Percentiles rank a stretch among this genome's conserved stretches.
Conservation (phyloP, 495 filamentous ascomycete species). For the Pseudotulostoma volvatum region DNA sequence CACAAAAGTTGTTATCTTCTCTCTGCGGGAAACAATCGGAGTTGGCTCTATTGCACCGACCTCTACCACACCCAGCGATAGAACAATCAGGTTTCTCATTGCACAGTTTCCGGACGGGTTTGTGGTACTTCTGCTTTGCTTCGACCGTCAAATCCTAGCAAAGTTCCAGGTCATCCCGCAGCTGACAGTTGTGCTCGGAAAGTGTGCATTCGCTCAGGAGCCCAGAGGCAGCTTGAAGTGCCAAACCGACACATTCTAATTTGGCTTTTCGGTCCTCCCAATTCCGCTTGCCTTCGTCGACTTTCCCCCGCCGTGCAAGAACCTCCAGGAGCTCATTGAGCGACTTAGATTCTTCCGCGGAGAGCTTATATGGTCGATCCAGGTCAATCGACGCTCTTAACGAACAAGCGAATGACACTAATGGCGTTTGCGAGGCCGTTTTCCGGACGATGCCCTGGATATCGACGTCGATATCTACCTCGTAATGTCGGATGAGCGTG, state of each 20-base stretch:
- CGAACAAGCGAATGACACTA: slow-evolving; percentile 14
- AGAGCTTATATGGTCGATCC: slow-evolving; percentile 10
- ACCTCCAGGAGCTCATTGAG: slow-evolving; percentile 9
- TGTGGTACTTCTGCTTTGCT: slow-evolving; percentile 11
- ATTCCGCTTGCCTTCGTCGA: slow-evolving; percentile 1
- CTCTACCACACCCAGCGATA: too few species aligned
- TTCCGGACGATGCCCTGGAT: slow-evolving; percentile 16
- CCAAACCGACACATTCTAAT: background rate
- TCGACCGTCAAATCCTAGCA: slow-evolving; percentile 6
- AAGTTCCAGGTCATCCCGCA: background rate
- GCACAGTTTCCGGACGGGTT: slow-evolving; percentile 4
- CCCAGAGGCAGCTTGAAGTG: slow-evolving; percentile 1
- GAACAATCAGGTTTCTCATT: slow-evolving; percentile 17
- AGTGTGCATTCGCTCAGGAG: background rate
- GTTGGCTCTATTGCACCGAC: too few species aligned
- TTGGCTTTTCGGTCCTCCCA: slow-evolving; percentile 1
- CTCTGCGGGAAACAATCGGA: too few species aligned
- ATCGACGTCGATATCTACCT: slow-evolving; percentile 17
- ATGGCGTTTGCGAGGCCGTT: slow-evolving; percentile 12
- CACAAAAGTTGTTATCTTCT: too few species aligned
- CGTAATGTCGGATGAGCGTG: slow-evolving; percentile 17
- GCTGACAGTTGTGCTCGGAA: background rate
- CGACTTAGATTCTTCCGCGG: slow-evolving; percentile 10
- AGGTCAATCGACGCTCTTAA: slow-evolving; percentile 15
- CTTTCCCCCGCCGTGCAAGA: slow-evolving; percentile 7